Evolutionary conservation across 176 grass and related monocot genomes (phyloP).

Genomic region (Oryza australiensis): DNA sequence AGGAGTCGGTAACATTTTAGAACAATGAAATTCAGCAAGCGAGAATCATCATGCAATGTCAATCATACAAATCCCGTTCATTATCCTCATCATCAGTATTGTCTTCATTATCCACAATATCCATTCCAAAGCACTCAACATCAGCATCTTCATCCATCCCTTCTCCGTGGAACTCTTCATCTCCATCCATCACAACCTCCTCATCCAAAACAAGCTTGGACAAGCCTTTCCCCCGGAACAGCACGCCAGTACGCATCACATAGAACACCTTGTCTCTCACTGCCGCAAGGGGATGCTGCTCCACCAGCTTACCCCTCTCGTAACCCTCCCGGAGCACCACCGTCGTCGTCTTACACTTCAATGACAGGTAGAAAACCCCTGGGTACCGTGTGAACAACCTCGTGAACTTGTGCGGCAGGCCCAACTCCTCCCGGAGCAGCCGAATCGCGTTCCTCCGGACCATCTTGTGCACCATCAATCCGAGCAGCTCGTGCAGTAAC

Average conservation of each 20-base stretch:
- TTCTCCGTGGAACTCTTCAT: slow-evolving; percentile 32
- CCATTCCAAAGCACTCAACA: slow-evolving; percentile 63
- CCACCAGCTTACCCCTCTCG: slow-evolving; percentile 82
- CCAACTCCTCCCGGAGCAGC: slow-evolving; percentile 72
- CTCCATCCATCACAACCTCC: slow-evolving; percentile 37
- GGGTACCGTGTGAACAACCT: slow-evolving; percentile 85
- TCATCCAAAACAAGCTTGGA: slow-evolving; percentile 74
- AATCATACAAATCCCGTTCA: slow-evolving; percentile 43
- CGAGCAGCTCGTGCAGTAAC: slow-evolving; percentile 84
- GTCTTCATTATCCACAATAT: slow-evolving; percentile 55
- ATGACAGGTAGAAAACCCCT: slow-evolving; percentile 80
- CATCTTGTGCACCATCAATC: slow-evolving; percentile 90
- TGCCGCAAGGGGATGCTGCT: slow-evolving; percentile 53
- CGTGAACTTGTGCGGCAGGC: slow-evolving; percentile 83
- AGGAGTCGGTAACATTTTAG: background rate
- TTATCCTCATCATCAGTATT: slow-evolving; percentile 37
- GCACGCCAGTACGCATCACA: slow-evolving; percentile 84
- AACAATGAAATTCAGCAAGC: slow-evolving; percentile 22
- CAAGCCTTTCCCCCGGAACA: slow-evolving; percentile 70
- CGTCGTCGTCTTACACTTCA: slow-evolving; percentile 89
- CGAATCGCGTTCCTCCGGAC: slow-evolving; percentile 80
- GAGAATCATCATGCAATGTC: slow-evolving; percentile 18
- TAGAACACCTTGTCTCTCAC: slow-evolving; percentile 83
- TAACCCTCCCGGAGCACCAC: slow-evolving; percentile 85
- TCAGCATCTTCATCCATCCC: slow-evolving; percentile 59